A percentile compares a stretch with the other conserved stretches of the same genome.
Conservation (phyloP, 495 filamentous ascomycete species). For the Penicillium ucsense region DNA sequence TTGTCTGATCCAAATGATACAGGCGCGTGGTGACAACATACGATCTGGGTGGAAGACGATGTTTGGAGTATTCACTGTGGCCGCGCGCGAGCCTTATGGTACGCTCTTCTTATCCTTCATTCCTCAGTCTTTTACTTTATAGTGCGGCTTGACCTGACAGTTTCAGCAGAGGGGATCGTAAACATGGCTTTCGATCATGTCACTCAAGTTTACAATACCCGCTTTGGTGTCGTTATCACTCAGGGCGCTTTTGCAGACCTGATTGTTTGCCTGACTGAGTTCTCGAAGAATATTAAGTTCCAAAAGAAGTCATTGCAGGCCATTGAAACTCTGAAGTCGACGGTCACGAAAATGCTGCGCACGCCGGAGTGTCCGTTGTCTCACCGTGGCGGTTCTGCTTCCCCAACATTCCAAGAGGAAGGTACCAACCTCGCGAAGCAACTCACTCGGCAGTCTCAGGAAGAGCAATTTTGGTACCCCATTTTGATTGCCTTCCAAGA, state of each 20-base stretch:
- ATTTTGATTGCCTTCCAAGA: constrained; percentile 98
- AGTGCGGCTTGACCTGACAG: constrained; percentile 4
- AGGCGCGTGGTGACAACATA: constrained; percentile 90
- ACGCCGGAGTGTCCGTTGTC: constrained; percentile 94
- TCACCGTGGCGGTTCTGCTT: constrained; percentile 32
- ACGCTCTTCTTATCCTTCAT: constrained; percentile 9
- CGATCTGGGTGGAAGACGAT: constrained; percentile 97
- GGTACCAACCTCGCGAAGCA: constrained; percentile 40
- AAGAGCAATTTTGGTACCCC: constrained; percentile 98
- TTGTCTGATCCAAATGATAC: constrained; percentile 99
- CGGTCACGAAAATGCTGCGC: constrained; percentile 85
- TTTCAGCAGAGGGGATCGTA: constrained; percentile 69
- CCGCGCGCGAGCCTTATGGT: constrained; percentile 82
- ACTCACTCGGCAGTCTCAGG: constrained; percentile 55
- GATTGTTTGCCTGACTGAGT: constrained; percentile 92
- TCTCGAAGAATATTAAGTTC: constrained; percentile 95
- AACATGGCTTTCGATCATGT: constrained; percentile 96
- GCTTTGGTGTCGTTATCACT: constrained; percentile 90
- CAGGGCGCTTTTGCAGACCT: constrained; percentile 96
- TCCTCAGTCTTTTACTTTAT: neutral
- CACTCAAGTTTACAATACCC: constrained; percentile 93
- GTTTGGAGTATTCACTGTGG: constrained; percentile 97
- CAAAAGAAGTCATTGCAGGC: constrained; percentile 96
- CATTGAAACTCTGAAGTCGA: constrained; percentile 87
- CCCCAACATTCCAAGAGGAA: constrained; percentile 32